phyloP scores from a whole-genome alignment of 164 flowering plant genomes.

The Chimonanthus salicifolius region DNA sequence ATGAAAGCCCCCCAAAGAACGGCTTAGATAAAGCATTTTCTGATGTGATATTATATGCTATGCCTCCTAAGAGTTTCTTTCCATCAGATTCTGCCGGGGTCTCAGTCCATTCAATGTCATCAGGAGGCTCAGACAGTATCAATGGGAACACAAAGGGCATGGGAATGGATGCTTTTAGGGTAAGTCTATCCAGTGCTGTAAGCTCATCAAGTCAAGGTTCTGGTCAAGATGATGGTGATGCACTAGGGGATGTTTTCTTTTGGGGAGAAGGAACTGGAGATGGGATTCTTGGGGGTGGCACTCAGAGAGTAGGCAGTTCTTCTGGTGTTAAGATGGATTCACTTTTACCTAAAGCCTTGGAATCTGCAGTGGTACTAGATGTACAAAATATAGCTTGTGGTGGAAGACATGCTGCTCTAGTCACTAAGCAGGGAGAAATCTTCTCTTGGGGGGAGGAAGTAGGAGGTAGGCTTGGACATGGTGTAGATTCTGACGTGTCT shows the following conservation, averaged over 20 bases:
- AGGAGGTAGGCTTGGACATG: conserved; percentile 98
- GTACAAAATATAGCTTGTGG: conserved; percentile 98
- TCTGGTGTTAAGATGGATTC: conserved; percentile 70
- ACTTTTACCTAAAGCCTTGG: conserved; percentile 78
- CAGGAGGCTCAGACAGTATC: conserved; percentile 89
- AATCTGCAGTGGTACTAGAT: conserved; percentile 94
- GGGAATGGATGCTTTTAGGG: conserved; percentile 81
- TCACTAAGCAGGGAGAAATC: conserved; percentile 93
- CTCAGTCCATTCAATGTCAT: conserved; percentile 83
- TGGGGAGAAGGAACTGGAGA: conserved; percentile 98
- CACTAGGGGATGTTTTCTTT: conserved; percentile 93
- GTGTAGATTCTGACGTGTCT: conserved; percentile 87
- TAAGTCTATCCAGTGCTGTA: conserved; percentile 96
- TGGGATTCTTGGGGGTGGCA: conserved; percentile 84
- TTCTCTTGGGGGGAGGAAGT: conserved; percentile 99
- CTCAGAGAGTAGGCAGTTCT: conserved; percentile 50
- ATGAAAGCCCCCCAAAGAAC: conserved; percentile 86
- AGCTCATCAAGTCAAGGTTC: conserved; percentile 99
- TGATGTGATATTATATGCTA: conserved; percentile 68
- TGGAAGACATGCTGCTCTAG: conserved; percentile 84
- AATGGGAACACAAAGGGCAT: conserved; percentile 71
- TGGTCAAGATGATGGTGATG: conserved; percentile 98
- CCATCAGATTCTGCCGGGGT: conserved; percentile 75
- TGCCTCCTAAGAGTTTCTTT: conserved; percentile 86
- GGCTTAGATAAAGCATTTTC: conserved; percentile 75